Percentiles rank a stretch among this genome's conserved stretches.
Evolutionary conservation across 306 rosid genomes (phyloP).

Genomic region (Cercis canadensis): DNA sequence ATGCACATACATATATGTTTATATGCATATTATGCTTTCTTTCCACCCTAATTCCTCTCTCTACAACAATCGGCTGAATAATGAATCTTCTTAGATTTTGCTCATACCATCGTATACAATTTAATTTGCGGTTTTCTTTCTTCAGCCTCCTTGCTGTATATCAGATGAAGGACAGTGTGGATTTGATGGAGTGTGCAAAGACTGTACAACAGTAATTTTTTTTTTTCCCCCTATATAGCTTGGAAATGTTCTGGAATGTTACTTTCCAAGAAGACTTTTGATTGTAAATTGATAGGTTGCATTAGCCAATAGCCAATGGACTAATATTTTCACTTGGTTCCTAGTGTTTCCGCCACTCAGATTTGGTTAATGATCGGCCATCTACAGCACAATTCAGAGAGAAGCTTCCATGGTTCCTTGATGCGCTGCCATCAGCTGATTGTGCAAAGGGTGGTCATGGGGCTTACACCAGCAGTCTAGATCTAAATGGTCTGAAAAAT

Average conservation of each 20-base stretch:
- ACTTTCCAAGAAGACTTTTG: slow-evolving; percentile 10
- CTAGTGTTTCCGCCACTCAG: slow-evolving; percentile 94
- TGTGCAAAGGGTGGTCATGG: slow-evolving; percentile 99
- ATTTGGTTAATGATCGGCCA: slow-evolving; percentile 91
- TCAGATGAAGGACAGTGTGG: slow-evolving; percentile 89
- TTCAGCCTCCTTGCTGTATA: slow-evolving; percentile 91
- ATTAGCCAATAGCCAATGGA: slow-evolving; percentile 28
- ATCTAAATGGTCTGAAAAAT: slow-evolving; percentile 71
- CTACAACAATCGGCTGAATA: slow-evolving; percentile 25
- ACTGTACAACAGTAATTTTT: slow-evolving; percentile 88
- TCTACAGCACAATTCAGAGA: slow-evolving; percentile 85
- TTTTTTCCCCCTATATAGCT: slow-evolving; percentile 33
- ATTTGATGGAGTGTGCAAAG: slow-evolving; percentile 86
- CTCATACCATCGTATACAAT: slow-evolving; percentile 32
- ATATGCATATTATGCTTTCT: slow-evolving; percentile 22
- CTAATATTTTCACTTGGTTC: slow-evolving; percentile 52
- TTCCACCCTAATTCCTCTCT: slow-evolving; percentile 16
- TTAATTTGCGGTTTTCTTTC: slow-evolving; percentile 40
- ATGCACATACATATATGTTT: slow-evolving; percentile 24
- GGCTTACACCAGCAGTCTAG: slow-evolving; percentile 95
- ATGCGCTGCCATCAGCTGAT: slow-evolving; percentile 96
- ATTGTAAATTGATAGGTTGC: slow-evolving; percentile 28
- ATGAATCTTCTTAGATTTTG: slow-evolving; percentile 32
- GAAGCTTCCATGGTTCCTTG: slow-evolving; percentile 99
- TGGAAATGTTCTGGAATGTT: slow-evolving; percentile 31